phyloP scores from a whole-genome alignment of 225 moss, liverwort and hornwort species.

The Physcomitrium patens region DNA sequence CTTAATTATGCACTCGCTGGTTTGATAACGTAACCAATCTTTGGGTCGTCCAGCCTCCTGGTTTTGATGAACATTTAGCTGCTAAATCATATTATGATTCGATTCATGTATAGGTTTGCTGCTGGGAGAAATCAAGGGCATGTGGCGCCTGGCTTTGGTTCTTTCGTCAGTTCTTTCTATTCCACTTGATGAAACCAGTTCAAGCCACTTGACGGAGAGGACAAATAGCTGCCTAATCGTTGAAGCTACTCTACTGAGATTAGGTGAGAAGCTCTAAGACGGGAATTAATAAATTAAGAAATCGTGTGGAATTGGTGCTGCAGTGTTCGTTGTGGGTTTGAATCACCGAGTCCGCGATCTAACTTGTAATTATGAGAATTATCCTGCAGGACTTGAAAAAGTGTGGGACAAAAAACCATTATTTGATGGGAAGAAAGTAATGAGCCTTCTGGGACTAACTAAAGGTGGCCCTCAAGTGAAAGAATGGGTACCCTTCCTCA shows the following conservation, averaged over 20 bases:
- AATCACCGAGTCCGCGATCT: neutral
- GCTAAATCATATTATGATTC: conserved; percentile 6
- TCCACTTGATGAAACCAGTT: conserved; percentile 51
- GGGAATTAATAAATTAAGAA: neutral
- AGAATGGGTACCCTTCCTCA: conserved; percentile 66
- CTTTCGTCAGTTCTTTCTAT: conserved; percentile 64
- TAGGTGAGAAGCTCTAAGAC: conserved; percentile 51
- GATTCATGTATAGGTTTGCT: conserved; percentile 64
- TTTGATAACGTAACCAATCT: neutral
- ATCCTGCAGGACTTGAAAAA: conserved; percentile 63
- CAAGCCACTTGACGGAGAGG: conserved; percentile 34
- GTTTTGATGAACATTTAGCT: neutral
- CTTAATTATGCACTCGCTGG: conserved; percentile 7
- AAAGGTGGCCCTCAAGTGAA: conserved; percentile 70
- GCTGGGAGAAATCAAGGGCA: conserved; percentile 59
- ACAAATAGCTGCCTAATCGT: conserved; percentile 53
- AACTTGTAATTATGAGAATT: neutral
- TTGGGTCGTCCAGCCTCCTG: neutral
- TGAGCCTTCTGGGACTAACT: conserved; percentile 60
- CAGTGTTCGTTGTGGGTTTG: neutral
- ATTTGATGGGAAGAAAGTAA: conserved; percentile 68
- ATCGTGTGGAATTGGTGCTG: neutral
- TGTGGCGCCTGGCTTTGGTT: conserved; percentile 74
- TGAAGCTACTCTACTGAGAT: conserved; percentile 57
- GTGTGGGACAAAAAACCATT: conserved; percentile 74